A percentile compares a stretch with the other conserved stretches of the same genome.
Conservation (phyloP, 2,329 filamentous ascomycete species). For the Colletotrichum cordylinicola region DNA sequence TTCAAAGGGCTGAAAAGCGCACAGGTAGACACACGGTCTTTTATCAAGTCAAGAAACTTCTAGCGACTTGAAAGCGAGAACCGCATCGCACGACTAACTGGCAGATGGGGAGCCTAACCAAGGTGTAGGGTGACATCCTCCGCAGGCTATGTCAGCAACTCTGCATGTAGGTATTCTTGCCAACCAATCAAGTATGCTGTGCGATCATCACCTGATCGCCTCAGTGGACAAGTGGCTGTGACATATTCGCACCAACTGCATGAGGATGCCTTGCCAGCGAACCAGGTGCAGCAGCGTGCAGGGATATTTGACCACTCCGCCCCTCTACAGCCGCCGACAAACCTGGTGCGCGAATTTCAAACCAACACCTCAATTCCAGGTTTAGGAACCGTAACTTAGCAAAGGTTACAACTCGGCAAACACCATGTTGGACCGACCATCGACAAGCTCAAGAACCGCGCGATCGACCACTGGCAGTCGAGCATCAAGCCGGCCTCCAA, state of each 20-base stretch:
- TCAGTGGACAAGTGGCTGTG: background rate
- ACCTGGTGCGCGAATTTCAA: background rate
- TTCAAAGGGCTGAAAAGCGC: too few species aligned
- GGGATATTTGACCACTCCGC: background rate
- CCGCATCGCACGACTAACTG: rapidly evolving
- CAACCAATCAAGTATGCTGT: rapidly evolving
- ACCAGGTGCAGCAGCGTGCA: background rate
- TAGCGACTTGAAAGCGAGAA: background rate
- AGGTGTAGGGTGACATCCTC: background rate
- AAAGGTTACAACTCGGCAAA: background rate
- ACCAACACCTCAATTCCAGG: rapidly evolving
- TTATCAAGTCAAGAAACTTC: rapidly evolving
- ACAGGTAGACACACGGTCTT: background rate
- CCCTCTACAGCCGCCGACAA: background rate
- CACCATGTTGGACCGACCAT: background rate
- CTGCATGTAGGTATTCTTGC: background rate
- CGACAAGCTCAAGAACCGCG: background rate
- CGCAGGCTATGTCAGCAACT: background rate
- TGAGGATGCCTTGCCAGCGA: background rate
- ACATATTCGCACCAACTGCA: background rate
- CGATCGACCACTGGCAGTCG: background rate
- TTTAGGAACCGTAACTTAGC: background rate
- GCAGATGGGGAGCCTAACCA: rapidly evolving
- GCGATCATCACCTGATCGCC: background rate
- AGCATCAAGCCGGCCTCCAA: background rate